These are phyloP conservation scores for Yarrowia alimentaria DNA, from an alignment of 805 yeast genomes.

Conservation along the genomic window DNA sequence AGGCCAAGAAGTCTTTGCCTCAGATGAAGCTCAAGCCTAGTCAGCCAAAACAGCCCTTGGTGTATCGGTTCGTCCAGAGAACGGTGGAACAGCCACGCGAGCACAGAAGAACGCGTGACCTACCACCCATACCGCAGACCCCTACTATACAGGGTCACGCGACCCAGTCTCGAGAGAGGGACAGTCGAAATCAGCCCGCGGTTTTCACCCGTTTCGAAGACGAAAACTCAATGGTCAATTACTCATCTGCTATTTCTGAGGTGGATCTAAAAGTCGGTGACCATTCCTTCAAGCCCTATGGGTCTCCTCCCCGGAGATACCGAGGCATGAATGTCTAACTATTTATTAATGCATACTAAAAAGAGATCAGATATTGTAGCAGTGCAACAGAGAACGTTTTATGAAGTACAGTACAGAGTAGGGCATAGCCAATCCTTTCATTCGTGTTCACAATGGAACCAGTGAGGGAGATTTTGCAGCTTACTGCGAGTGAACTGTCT, in stretches of 20 bases:
- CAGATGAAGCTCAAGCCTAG: no score
- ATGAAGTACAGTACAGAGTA: no score
- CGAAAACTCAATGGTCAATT: conserved; percentile 23
- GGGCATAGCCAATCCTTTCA: no score
- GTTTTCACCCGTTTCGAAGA: conserved; percentile 24
- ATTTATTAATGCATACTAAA: conserved; percentile 12
- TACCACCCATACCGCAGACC: conserved; percentile 5
- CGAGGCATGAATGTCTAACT: conserved; percentile 30
- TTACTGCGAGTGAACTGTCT: no score
- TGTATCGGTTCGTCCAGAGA: conserved; percentile 9
- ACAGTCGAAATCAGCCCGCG: background rate
- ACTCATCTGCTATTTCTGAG: conserved; percentile 2
- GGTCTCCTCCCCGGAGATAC: conserved; percentile 30
- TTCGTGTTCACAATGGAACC: no score
- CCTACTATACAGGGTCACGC: conserved; percentile 4
- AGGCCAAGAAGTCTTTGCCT: no score
- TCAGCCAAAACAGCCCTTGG: conserved; percentile 2
- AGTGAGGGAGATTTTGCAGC: no score
- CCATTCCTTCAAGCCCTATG: conserved; percentile 31
- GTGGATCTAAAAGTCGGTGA: conserved; percentile 28
- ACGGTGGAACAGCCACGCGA: conserved; percentile 1
- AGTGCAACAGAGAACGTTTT: no score
- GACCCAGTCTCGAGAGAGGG: no score
- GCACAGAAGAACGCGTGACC: background rate
- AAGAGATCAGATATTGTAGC: no score